These are phyloP conservation scores for Nevesoporus exiguus DNA, from an alignment of 768 basidiomycete genomes.

Conservation along the genomic window DNA sequence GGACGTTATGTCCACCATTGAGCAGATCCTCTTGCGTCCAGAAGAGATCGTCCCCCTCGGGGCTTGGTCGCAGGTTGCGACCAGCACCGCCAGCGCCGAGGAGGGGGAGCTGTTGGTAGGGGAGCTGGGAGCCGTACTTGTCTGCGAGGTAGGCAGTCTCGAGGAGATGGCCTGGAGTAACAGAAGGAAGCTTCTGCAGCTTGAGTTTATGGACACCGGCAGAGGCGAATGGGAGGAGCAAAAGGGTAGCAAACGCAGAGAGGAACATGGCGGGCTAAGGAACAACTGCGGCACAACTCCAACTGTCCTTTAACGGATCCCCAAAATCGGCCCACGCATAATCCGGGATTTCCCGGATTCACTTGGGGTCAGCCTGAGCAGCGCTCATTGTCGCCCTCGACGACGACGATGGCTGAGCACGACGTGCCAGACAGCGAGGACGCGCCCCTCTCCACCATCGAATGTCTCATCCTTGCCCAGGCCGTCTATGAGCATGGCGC, in stretches of 20 bases:
- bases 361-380: slow-evolving; percentile 5
- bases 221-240: slow-evolving; percentile 46
- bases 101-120: slow-evolving; percentile 55
- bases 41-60: slow-evolving; percentile 57
- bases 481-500: slow-evolving; percentile 81
- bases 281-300: slow-evolving; percentile 3
- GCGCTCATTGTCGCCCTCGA: too few species aligned
- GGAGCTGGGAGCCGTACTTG: slow-evolving; percentile 71
- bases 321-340: background rate
- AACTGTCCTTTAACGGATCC: slow-evolving; percentile 24
- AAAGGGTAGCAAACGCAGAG: slow-evolving; percentile 36
- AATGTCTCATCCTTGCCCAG: slow-evolving; percentile 81
- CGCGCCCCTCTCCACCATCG: slow-evolving; percentile 40
- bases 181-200: slow-evolving; percentile 76
- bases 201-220: slow-evolving; percentile 79
- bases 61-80: slow-evolving; percentile 50
- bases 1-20: slow-evolving; percentile 81
- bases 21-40: slow-evolving; percentile 75
- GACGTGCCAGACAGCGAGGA: too few species aligned
- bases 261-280: slow-evolving; percentile 40
- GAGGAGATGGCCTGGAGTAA: slow-evolving; percentile 57
- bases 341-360: slow-evolving; percentile 24
- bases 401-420: slow-evolving; percentile 1
- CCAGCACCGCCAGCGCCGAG: slow-evolving; percentile 74
- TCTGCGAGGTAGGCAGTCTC: slow-evolving; percentile 86